phyloP scores from a whole-genome alignment of 345 rosid species.

The Microcos paniculata region DNA sequence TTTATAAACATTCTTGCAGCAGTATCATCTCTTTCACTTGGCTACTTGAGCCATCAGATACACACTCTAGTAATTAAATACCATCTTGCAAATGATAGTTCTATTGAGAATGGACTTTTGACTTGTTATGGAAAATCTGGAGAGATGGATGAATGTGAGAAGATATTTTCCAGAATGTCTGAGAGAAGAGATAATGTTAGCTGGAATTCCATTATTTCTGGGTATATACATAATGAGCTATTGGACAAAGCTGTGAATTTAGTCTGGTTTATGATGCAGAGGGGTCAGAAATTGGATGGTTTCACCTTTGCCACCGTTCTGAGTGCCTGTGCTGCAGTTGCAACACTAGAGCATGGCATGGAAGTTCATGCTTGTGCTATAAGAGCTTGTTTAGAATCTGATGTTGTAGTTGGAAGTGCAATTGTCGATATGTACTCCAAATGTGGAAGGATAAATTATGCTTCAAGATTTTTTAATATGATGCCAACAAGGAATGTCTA shows the following conservation, averaged over 20 bases:
- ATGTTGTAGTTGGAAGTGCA: slow-evolving; percentile 94
- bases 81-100: slow-evolving; percentile 41
- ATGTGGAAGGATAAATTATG: slow-evolving; percentile 91
- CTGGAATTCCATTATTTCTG: slow-evolving; percentile 92
- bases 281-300: slow-evolving; percentile 66
- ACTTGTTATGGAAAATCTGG: slow-evolving; percentile 87
- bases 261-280: slow-evolving; percentile 76
- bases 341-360: slow-evolving; percentile 90
- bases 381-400: slow-evolving; percentile 72
- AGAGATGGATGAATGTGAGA: slow-evolving; percentile 71
- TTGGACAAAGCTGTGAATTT: slow-evolving; percentile 76
- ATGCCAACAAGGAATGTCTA: slow-evolving; percentile 81
- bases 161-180: slow-evolving; percentile 74
- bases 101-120: slow-evolving; percentile 79
- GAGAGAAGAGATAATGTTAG: slow-evolving; percentile 76
- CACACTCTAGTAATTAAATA: slow-evolving; percentile 64
- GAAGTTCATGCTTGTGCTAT: slow-evolving; percentile 85
- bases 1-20: slow-evolving; percentile 69
- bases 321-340: slow-evolving; percentile 91
- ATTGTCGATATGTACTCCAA: slow-evolving; percentile 94
- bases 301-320: slow-evolving; percentile 92
- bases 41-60: slow-evolving; percentile 57
- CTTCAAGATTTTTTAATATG: slow-evolving; percentile 60
- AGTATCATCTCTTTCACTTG: slow-evolving; percentile 51
- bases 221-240: slow-evolving; percentile 71